Evolutionary conservation across 257 asterid species (phyloP).

Genomic region (Osmanthus fragrans): DNA sequence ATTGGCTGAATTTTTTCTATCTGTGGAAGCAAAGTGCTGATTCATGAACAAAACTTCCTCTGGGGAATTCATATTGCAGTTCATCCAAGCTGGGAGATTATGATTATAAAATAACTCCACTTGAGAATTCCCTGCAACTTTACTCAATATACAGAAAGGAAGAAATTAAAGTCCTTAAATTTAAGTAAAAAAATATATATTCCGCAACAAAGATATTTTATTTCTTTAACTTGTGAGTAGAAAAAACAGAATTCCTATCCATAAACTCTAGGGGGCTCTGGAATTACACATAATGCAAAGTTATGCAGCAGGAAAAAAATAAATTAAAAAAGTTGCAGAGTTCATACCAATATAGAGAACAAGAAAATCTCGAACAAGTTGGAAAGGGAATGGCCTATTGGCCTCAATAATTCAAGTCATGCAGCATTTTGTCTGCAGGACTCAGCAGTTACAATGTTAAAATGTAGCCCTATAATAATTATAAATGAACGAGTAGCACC

Average conservation of each 20-base stretch:
- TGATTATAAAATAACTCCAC: not conserved
- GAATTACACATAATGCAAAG: not conserved
- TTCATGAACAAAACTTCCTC: not conserved
- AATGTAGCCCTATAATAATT: not conserved
- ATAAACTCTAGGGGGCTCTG: no score
- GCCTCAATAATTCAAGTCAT: not conserved
- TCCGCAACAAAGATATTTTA: not conserved
- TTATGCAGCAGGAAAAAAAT: not conserved
- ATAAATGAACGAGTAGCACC: no score
- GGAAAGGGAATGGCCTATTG: not conserved
- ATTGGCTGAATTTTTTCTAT: no score
- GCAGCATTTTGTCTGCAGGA: not conserved
- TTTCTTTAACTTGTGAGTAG: not conserved
- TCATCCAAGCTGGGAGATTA: not conserved
- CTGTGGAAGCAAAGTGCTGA: not conserved
- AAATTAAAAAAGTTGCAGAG: not conserved
- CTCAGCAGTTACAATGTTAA: no score
- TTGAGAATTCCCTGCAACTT: not conserved
- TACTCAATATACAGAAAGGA: not conserved
- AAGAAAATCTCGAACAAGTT: not conserved
- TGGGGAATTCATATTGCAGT: not conserved
- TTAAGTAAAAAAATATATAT: not conserved
- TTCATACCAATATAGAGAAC: not conserved
- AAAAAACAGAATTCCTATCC: not conserved
- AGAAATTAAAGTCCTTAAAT: not conserved